These are phyloP conservation scores for Calycina herbarum DNA, from an alignment of 2,329 filamentous ascomycete genomes.

Conservation along the genomic window DNA sequence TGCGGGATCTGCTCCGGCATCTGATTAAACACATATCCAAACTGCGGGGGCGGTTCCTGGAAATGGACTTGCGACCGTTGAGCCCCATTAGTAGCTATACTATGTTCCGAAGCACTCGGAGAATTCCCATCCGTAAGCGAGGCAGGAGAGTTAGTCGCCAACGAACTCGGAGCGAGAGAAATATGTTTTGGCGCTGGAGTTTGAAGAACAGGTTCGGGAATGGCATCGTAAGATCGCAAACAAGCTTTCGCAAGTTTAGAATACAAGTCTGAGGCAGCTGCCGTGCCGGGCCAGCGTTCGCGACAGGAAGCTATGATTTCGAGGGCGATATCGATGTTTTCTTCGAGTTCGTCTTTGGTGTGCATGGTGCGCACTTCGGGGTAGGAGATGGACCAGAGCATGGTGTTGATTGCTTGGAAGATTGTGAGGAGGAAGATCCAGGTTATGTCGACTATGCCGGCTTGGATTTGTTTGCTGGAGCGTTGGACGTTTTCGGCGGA, in stretches of 20 bases:
- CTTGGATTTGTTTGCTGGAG: constrained; percentile 76
- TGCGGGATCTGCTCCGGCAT: constrained; percentile 46
- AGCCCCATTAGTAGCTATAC: constrained; percentile 39
- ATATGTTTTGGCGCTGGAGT: constrained; percentile 33
- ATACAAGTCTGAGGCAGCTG: constrained; percentile 82
- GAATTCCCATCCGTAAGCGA: constrained; percentile 47
- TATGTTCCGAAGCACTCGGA: constrained; percentile 45
- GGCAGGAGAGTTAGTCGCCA: constrained; percentile 45
- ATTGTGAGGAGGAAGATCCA: constrained; percentile 91
- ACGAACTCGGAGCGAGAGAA: constrained; percentile 42
- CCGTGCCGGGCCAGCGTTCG: constrained; percentile 88
- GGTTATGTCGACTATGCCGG: constrained; percentile 76
- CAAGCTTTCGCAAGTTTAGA: constrained; percentile 82
- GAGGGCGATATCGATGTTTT: constrained; percentile 71
- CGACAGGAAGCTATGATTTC: constrained; percentile 78
- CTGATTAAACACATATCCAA: constrained; percentile 60
- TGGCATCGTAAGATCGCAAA: constrained; percentile 78
- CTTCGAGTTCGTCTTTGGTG: constrained; percentile 71
- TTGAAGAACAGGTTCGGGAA: constrained; percentile 39
- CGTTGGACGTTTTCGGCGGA: constrained; percentile 79
- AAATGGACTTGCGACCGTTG: constrained; percentile 42
- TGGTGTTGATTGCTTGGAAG: constrained; percentile 88
- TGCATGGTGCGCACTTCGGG: constrained; percentile 75
- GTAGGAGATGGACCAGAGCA: constrained; percentile 91
- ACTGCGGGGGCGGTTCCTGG: constrained; percentile 48